Base-by-base conservation (phyloP, 768 basidiomycete species). In the Russula virescens region DNA sequence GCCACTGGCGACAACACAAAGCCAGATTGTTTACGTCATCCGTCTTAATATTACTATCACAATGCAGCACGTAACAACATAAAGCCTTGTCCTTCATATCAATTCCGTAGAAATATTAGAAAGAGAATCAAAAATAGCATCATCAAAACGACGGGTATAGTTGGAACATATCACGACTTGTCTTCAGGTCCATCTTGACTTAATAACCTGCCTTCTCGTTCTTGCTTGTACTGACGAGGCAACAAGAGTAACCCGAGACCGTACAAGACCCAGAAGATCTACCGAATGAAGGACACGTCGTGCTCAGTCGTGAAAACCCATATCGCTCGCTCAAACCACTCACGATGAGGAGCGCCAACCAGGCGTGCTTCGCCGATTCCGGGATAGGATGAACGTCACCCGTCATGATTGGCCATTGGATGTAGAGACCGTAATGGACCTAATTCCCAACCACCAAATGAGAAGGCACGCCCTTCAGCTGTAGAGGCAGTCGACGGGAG, bases 401-500 rank as follows among this genome's bases (percentile, higher is more conserved):
- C 16, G 62, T 63, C 34, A 49, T 6, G 13, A 43, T n/a, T 14
- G 65, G 55, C 69, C 69, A 70, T 49, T 71, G 55, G 10, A 28
- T 46, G 55, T 64, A 61, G 3, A 63, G 16, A 4, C 65, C 64
- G 25, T 57, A 14, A 49, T 65, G 55, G 5, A 62, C 18, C 64
- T 65, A 8, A 18, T 31, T 8, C 31, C 31, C 31, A 8, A 31
- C 31, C 31, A 31, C 31, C 31, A 31, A 31, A 31, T 31, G 8
- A 31, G 31, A 31, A 31, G 31, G 26, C 21, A 14, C 48, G 7
- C 9, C 8, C 3, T 13, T 61, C 10, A 38, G 38, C 34, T 51
- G n/a, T 16, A 25, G 55, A 14, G 26, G 49, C 50, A 8, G 63
- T 3, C 3, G 13, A 61, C 43, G 1, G 63, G 64, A n/a, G 66